phyloP scores from a whole-genome alignment of 169 alveolate genomes.

The Eimeria acervulina region DNA sequence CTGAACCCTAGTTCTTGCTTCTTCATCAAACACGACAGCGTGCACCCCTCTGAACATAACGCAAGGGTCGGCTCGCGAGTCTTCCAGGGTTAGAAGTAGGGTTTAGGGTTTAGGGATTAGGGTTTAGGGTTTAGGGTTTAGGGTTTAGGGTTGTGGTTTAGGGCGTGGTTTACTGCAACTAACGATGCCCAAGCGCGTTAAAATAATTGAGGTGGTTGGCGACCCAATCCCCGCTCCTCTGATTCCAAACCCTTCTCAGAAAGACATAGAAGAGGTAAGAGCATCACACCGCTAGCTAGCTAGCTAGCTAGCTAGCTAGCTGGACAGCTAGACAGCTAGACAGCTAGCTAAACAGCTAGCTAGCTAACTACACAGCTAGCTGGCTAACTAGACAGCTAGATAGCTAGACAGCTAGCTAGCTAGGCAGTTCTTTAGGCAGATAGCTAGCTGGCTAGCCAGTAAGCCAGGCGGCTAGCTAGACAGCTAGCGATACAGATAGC shows the following conservation, averaged over 20 bases:
- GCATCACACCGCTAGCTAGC: no score
- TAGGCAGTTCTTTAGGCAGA: no score
- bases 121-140: conserved; percentile 3
- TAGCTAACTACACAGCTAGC: no score
- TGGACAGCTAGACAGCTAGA: no score
- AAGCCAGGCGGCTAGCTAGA: no score
- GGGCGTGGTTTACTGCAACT: conserved; percentile 75
- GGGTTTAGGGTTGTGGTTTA: not conserved
- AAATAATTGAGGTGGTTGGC: conserved; percentile 54
- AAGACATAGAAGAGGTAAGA: conserved; percentile 56
- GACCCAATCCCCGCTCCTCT: conserved; percentile 33
- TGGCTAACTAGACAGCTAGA: no score
- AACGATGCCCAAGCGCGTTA: conserved; percentile 74
- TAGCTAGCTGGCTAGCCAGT: no score
- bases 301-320: not conserved
- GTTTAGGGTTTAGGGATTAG: not conserved
- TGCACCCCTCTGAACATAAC: not conserved
- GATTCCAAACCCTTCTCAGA: conserved; percentile 44
- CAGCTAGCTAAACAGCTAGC: no score
- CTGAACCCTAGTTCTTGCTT: not conserved
- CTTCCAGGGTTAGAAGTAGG: not conserved
- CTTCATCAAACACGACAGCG: no score
- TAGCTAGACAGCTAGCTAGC: no score
- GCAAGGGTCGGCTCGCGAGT: not conserved
- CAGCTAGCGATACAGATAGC: no score